Conservation (phyloP, 768 basidiomycete species). For the Macrolepiota dolichaula region DNA sequence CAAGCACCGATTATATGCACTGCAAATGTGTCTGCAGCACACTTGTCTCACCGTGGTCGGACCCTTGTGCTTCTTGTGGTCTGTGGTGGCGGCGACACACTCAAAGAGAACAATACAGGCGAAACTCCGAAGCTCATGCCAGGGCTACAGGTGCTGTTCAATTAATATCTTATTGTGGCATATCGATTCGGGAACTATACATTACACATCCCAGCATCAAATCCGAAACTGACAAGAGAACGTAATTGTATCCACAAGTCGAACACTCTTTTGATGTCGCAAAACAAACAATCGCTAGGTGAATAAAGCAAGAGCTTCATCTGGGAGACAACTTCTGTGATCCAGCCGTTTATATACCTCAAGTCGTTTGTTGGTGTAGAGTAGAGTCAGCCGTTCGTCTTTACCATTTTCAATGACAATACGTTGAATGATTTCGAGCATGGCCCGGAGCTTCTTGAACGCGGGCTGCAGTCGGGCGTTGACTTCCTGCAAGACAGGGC, state of each 20-base stretch:
- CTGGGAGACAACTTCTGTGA: conserved; percentile 40
- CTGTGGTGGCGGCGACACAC: too few species aligned
- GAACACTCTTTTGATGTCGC: not conserved
- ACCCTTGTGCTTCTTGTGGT: too few species aligned
- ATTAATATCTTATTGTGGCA: too few species aligned
- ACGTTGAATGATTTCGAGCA: conserved; percentile 41
- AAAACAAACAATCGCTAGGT: not conserved
- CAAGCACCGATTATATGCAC: too few species aligned
- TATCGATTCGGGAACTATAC: too few species aligned
- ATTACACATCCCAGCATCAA: too few species aligned
- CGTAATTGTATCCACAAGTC: not conserved
- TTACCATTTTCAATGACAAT: conserved; percentile 50
- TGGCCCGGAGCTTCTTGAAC: conserved; percentile 34
- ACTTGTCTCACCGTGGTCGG: too few species aligned
- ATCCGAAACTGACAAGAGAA: too few species aligned
- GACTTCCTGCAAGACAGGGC: conserved; percentile 29
- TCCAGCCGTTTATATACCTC: conserved; percentile 46
- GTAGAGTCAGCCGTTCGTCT: conserved; percentile 50
- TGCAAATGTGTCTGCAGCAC: too few species aligned
- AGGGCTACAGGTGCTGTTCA: too few species aligned
- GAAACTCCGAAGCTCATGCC: too few species aligned
- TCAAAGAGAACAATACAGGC: too few species aligned
- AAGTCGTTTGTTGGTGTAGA: conserved; percentile 43
- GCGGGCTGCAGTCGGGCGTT: conserved; percentile 29
- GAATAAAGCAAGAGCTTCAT: conserved; percentile 29